Percentiles rank a stretch among this genome's conserved stretches.
phyloP scores from a whole-genome alignment of 352 stramenopile genomes.

The Phytopythium mirpurense region DNA sequence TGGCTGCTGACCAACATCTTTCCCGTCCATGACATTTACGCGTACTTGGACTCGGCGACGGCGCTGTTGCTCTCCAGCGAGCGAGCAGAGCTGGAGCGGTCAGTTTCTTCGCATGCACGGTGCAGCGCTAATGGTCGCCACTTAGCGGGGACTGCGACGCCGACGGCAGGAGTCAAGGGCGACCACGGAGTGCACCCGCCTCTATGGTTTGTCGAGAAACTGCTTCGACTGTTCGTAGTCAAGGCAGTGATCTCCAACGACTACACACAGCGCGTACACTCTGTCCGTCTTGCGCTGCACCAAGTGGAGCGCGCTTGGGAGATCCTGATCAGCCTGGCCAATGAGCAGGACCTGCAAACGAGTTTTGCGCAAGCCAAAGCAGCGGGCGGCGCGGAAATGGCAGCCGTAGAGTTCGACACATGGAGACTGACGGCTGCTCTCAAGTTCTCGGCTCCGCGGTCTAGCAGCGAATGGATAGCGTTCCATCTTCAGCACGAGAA shows the following conservation, averaged over 20 bases:
- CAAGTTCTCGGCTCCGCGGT: conserved; percentile 19
- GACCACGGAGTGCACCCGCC: conserved; percentile 7
- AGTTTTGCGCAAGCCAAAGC: conserved; percentile 22
- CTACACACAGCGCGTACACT: conserved; percentile 27
- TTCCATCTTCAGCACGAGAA: conserved; percentile 45
- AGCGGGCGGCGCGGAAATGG: conserved; percentile 6
- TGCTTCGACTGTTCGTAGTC: conserved; percentile 50
- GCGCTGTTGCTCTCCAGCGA: conserved; percentile 37
- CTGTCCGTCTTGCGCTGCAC: conserved; percentile 26
- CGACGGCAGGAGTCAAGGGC: neutral
- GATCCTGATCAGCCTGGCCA: conserved; percentile 33
- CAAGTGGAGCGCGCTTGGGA: conserved; percentile 50
- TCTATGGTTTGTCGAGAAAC: conserved; percentile 57
- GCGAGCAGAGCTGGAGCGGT: conserved; percentile 11
- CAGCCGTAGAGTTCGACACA: conserved; percentile 38
- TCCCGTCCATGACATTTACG: conserved; percentile 38
- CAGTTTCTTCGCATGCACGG: neutral
- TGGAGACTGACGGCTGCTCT: conserved; percentile 40
- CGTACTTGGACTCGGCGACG: conserved; percentile 51
- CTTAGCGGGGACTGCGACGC: neutral
- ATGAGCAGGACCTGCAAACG: conserved; percentile 35
- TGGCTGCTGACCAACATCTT: conserved; percentile 79
- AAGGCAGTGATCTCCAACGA: conserved; percentile 22
- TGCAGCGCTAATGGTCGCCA: neutral
- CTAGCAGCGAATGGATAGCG: conserved; percentile 31